phyloP scores from a whole-genome alignment of 169 alveolate genomes.

The Neospora caninum region DNA sequence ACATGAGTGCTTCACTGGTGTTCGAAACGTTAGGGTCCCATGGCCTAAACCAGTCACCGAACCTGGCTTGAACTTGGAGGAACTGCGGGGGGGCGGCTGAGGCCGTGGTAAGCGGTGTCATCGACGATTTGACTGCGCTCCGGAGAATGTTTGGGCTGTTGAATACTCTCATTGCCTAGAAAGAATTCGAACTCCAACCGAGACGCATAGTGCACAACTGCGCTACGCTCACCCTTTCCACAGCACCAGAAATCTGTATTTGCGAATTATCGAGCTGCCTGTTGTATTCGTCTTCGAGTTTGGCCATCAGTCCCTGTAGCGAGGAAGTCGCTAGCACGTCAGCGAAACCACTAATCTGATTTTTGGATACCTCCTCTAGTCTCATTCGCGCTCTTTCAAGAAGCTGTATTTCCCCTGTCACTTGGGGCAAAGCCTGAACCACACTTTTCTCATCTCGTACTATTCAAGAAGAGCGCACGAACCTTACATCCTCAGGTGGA shows the following conservation, averaged over 20 bases:
- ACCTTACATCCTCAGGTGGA: constrained; percentile 69
- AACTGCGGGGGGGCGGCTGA: constrained; percentile 26
- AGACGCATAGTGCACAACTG: neutral
- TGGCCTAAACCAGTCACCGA: neutral
- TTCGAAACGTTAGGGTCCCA: neutral
- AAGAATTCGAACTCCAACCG: neutral
- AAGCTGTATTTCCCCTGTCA: constrained; percentile 64
- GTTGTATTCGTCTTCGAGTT: constrained; percentile 68
- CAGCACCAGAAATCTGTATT: constrained; percentile 54
- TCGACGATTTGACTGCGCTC: constrained; percentile 44
- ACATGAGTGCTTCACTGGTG: neutral
- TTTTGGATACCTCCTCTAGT: constrained; percentile 51
- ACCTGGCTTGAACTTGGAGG: neutral
- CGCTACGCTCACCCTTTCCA: constrained; percentile 44
- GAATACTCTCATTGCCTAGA: constrained; percentile 68
- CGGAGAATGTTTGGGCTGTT: constrained; percentile 62
- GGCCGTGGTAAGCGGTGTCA: constrained; percentile 17
- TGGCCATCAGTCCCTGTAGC: constrained; percentile 65
- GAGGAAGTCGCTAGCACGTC: neutral
- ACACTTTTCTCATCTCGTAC: neutral
- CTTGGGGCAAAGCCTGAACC: constrained; percentile 70
- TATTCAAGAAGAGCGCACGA: neutral
- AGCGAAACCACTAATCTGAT: neutral
- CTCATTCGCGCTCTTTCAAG: constrained; percentile 61
- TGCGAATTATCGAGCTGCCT: constrained; percentile 67